Conservation (phyloP, 768 basidiomycete species). For the Hericium coralloides region DNA sequence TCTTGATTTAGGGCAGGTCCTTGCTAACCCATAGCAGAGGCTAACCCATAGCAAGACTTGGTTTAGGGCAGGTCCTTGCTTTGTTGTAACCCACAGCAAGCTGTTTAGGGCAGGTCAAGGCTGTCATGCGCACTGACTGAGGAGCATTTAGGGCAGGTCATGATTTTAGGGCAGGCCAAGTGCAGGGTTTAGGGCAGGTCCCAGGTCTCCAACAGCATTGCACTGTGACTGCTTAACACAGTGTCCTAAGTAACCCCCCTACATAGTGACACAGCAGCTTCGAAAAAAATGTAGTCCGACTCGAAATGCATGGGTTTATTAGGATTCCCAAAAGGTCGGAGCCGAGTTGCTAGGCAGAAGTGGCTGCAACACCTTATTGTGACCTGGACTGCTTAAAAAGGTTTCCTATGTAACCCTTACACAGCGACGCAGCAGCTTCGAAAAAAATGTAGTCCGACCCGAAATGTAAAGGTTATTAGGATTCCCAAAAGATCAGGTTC, state of each 20-base stretch:
- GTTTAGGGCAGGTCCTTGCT: neutral
- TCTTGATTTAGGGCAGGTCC: no score
- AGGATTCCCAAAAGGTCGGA: no score
- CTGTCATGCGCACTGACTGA: neutral
- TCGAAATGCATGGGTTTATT: no score
- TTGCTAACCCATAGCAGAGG: neutral
- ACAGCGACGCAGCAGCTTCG: conserved; percentile 75
- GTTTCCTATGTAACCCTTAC: conserved; percentile 81
- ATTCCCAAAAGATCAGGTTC: conserved; percentile 26
- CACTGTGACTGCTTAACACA: no score
- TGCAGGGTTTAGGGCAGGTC: neutral
- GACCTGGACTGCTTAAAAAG: conserved; percentile 44
- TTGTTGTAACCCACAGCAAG: neutral
- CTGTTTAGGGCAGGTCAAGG: neutral
- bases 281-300: no score
- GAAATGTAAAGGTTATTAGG: no score
- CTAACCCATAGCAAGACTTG: neutral
- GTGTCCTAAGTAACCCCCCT: no score
- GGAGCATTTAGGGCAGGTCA: neutral
- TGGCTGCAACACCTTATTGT: no score
- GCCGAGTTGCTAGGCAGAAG: no score
- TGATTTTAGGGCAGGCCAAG: neutral
- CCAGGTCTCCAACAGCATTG: no score
- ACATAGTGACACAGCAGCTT: no score
- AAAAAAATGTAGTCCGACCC: conserved; percentile 71